These are phyloP conservation scores for Penicillium waksmanii DNA, from an alignment of 495 filamentous ascomycete genomes.

Conservation along the genomic window DNA sequence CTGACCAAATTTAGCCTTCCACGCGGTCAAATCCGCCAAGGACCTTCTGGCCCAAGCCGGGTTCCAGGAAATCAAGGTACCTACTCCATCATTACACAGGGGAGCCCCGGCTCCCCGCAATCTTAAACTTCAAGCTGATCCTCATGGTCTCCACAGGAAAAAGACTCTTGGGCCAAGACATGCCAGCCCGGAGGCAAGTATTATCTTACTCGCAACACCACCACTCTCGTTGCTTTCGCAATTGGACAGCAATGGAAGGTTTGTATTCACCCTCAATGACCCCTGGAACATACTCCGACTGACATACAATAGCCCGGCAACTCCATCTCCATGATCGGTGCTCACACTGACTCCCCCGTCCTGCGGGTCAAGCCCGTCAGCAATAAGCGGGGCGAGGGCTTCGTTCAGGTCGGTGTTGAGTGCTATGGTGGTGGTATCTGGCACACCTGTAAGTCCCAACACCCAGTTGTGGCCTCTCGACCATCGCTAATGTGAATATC, in stretches of 20 bases:
- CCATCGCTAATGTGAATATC: background rate
- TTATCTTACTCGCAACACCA: constrained; percentile 92
- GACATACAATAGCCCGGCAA: constrained; percentile 69
- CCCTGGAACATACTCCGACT: background rate
- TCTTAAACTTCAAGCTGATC: constrained; percentile 1
- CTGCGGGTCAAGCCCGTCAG: constrained; percentile 92
- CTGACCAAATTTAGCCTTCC: constrained; percentile 71
- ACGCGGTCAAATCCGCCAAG: constrained; percentile 83
- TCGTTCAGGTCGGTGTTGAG: constrained; percentile 93
- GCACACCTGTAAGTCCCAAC: constrained; percentile 57
- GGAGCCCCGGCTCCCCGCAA: background rate
- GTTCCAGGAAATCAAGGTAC: constrained; percentile 79
- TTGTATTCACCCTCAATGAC: constrained; percentile 12
- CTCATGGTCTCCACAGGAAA: constrained; percentile 58
- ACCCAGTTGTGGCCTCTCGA: background rate
- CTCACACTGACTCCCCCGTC: constrained; percentile 93
- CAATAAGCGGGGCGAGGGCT: constrained; percentile 85
- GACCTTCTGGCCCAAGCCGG: constrained; percentile 76
- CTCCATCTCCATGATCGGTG: constrained; percentile 91
- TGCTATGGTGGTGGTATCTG: constrained; percentile 88
- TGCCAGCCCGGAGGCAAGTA: constrained; percentile 92
- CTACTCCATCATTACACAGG: constrained; percentile 7
- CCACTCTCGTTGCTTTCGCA: constrained; percentile 92
- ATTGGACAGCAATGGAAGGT: constrained; percentile 89
- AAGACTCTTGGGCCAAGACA: constrained; percentile 80